Percentiles rank a stretch among this genome's conserved stretches.
Conservation (phyloP, 75 land plant species). For the Picea glauca region DNA sequence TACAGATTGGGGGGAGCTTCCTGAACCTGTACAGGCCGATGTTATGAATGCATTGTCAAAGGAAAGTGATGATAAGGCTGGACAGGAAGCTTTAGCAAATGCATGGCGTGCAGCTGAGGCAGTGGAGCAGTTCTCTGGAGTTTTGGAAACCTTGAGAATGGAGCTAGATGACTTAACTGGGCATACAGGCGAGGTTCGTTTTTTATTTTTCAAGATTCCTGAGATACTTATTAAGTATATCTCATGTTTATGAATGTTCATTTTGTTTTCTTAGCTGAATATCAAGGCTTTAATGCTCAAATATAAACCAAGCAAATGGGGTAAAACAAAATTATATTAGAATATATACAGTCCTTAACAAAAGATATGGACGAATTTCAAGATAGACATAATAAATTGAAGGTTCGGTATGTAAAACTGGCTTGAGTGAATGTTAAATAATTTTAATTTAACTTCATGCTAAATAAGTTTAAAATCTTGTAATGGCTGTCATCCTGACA, state of each 20-base stretch:
- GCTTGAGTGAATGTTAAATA: not conserved
- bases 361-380: not conserved
- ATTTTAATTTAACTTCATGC: not conserved
- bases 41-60: slow-evolving; percentile 62
- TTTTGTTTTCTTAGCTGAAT: not conserved
- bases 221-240: not conserved
- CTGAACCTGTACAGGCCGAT: slow-evolving; percentile 36
- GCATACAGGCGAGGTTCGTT: slow-evolving; percentile 72
- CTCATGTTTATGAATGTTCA: slow-evolving; percentile 4
- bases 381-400: not conserved
- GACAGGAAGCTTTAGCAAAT: slow-evolving; percentile 57
- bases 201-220: not conserved
- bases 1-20: slow-evolving; percentile 65
- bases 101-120: slow-evolving; percentile 88
- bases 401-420: not conserved
- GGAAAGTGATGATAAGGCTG: slow-evolving; percentile 55
- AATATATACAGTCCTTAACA: not conserved
- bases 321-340: not conserved
- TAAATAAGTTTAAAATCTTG: not conserved
- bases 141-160: slow-evolving; percentile 63
- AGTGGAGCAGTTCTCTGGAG: slow-evolving; percentile 64
- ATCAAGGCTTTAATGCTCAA: too few species aligned
- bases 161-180: slow-evolving; percentile 76
- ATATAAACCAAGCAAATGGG: not conserved
- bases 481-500: not conserved